These are phyloP conservation scores for Trypanosoma melophagium DNA, from an alignment of 208 protist species.

Conservation along the genomic window DNA sequence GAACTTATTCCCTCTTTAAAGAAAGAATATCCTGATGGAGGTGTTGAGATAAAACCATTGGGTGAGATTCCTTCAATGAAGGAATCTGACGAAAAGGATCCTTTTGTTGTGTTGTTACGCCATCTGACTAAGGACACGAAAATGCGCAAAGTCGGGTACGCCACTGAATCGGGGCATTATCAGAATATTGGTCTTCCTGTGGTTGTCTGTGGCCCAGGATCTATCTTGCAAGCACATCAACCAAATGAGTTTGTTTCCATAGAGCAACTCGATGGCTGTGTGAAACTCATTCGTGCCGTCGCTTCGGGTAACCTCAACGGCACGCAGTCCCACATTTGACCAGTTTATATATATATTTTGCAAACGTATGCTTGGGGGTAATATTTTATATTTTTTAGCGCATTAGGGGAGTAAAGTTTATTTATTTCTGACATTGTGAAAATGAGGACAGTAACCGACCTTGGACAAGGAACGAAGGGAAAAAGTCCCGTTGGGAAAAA, in stretches of 20 bases:
- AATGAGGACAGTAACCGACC: no score
- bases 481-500: no score
- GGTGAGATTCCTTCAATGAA: conserved; percentile 2
- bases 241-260: conserved; percentile 62
- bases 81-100: conserved; percentile 34
- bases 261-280: conserved; percentile 53
- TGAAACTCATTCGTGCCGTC: conserved; percentile 34
- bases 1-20: conserved; percentile 47
- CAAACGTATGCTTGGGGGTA: no score
- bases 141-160: conserved; percentile 57
- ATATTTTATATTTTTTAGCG: no score
- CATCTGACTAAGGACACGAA: conserved; percentile 37
- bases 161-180: conserved; percentile 56
- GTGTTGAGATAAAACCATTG: conserved; percentile 20
- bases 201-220: conserved; percentile 62
- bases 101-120: conserved; percentile 40
- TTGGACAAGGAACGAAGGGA: no score
- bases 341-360: no score
- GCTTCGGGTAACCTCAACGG: background rate
- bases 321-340: no score
- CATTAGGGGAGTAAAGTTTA: no score
- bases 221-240: conserved; percentile 65
- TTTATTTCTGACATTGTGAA: no score
- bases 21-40: conserved; percentile 27
- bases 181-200: conserved; percentile 49